These are phyloP conservation scores for Cyclostephanos tholiformis DNA, from an alignment of 108 stramenopile genomes.

Conservation along the genomic window DNA sequence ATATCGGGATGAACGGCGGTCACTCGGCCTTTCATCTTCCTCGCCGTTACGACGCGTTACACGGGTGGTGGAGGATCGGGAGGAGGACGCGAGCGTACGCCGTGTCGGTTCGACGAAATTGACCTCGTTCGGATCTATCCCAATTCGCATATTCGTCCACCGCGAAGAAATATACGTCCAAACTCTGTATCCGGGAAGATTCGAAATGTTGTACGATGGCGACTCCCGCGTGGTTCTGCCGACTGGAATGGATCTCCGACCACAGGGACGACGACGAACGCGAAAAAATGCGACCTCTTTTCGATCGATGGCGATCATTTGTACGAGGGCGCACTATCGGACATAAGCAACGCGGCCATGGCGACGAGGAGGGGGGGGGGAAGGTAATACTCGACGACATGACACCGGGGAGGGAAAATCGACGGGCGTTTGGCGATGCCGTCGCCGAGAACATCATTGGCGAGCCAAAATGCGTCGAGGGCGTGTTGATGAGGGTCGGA, in stretches of 20 bases:
- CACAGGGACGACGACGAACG: background rate
- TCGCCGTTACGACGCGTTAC: constrained; percentile 2
- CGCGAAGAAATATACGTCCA: constrained; percentile 22
- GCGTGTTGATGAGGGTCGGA: constrained; percentile 5
- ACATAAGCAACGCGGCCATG: constrained; percentile 18
- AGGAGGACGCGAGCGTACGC: too few relatives aligned
- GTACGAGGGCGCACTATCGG: constrained; percentile 14
- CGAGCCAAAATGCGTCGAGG: constrained; percentile 17
- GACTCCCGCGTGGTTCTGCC: constrained; percentile 11
- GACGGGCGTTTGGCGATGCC: constrained; percentile 17
- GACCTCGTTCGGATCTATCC: constrained; percentile 29
- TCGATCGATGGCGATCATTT: constrained; percentile 26
- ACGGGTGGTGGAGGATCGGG: background rate
- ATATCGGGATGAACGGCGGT: constrained; percentile 39
- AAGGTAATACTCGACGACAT: constrained; percentile 22
- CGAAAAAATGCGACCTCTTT: constrained; percentile 16
- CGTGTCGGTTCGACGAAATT: constrained; percentile 2
- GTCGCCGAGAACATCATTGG: constrained; percentile 10
- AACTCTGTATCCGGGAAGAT: constrained; percentile 15
- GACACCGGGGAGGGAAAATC: constrained; percentile 10
- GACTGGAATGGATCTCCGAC: constrained; percentile 6
- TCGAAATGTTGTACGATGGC: constrained; percentile 9
- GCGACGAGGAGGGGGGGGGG: constrained; percentile 22
- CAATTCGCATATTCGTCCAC: constrained; percentile 18
- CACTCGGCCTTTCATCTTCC: constrained; percentile 22